Conservation (phyloP, 495 filamentous ascomycete genomes). For the Neurospora sp. region DNA sequence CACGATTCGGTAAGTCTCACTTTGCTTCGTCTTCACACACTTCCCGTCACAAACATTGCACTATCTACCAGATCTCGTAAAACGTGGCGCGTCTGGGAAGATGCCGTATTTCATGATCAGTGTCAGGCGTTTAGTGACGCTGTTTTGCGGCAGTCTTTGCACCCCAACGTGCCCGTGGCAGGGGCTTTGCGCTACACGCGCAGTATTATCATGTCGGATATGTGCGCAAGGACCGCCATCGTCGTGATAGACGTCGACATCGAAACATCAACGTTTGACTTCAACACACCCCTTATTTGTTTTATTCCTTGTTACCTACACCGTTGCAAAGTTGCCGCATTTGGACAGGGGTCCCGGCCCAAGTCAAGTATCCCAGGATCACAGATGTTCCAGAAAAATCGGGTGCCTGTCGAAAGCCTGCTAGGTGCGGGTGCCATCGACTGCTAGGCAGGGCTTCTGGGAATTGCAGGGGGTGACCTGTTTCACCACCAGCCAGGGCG, state of each 20-base stretch:
- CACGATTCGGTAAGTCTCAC: constrained; percentile 27
- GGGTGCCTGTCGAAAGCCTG: constrained; percentile 23
- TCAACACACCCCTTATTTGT: not conserved
- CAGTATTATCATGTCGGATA: not conserved
- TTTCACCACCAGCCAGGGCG: constrained; percentile 31
- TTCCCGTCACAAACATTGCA: not conserved
- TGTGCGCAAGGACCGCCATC: not conserved
- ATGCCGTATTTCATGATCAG: not conserved
- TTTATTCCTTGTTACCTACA: not conserved
- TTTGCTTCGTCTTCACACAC: constrained; percentile 2
- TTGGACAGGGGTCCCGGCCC: not conserved
- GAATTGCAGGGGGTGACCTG: constrained; percentile 27
- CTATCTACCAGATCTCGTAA: not conserved
- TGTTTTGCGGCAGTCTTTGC: not conserved
- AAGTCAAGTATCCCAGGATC: constrained; percentile 13
- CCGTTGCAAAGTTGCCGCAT: not conserved
- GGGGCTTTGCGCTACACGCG: not conserved
- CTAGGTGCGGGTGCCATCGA: constrained; percentile 12
- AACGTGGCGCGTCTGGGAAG: not conserved
- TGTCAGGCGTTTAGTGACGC: not conserved
- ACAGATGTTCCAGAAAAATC: constrained; percentile 28
- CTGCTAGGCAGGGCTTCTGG: constrained; percentile 16
- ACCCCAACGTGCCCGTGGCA: not conserved
- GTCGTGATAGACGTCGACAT: not conserved
- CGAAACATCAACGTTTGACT: not conserved